Evolutionary conservation across 2,329 filamentous ascomycete genomes (phyloP), one percentile per base, ranked within the genome.

Genomic region (Diaporthe sp.): DNA sequence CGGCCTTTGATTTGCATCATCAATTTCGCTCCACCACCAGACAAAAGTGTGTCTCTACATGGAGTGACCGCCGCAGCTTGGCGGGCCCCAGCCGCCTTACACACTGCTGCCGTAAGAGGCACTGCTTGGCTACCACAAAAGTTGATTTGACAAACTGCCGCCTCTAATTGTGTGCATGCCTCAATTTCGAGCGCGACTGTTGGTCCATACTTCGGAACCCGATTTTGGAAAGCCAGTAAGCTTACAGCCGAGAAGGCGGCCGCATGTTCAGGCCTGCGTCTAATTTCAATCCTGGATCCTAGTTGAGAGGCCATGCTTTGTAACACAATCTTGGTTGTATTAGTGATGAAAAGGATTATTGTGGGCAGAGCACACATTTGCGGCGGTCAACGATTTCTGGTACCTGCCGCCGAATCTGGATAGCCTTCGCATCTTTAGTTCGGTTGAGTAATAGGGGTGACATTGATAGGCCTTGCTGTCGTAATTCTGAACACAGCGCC

Each of bases 111-210:
- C 9, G 32, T 51, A 22, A 51, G 44, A 50, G 63, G 47, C 15
- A 50, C 44, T 50, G 22, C 47, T 68, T 68, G 63, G 63, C 63
- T 53, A 12, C 10, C 47, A 53, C 22, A 37, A 12, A 39, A 39
- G 25, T 6, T 30, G 63, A 68, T 53, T 68, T 35, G 63, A 68
- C 63, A 30, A 13, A 39, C 32, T 68, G 47, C 44, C 63, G 63
- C 63, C 63, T 39, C 19, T 39, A n/a, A 30, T 68, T 68, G 47
- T 32, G 63, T 39, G 32, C 47, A 68, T 68, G 13, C 17, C 6
- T 30, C 9, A 10, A n/a, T 3, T 32, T 22, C 32, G 9, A 25
- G 30, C 13, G 47, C 47, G 32, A 53, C 25, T 19, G 13, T 39
- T 13, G 30, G 44, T 27, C 47, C n/a, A 5, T 39, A n/a, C n/a